A percentile compares a stretch with the other conserved stretches of the same genome.
Evolutionary conservation across 2,329 filamentous ascomycete genomes (phyloP).

Genomic region (Westerdykella ornata): DNA sequence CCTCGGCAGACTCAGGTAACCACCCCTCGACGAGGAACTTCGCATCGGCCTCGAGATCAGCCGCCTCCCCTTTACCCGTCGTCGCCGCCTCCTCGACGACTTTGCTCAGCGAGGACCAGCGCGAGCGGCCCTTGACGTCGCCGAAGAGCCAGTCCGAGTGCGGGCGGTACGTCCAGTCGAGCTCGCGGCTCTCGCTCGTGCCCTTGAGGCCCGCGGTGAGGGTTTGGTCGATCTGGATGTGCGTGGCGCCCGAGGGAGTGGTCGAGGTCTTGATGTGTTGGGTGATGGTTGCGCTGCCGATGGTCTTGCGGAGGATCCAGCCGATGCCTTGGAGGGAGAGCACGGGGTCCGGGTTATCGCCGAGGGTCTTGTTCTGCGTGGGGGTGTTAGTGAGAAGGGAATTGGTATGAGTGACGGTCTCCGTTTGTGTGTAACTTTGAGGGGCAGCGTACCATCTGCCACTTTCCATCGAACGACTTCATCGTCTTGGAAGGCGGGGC

Average conservation of each 20-base stretch:
- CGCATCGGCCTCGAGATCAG: slow-evolving; percentile 16
- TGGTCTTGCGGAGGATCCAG: slow-evolving; percentile 66
- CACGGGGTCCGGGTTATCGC: slow-evolving; percentile 60
- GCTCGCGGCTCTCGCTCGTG: slow-evolving; percentile 52
- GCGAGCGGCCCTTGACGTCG: slow-evolving; percentile 54
- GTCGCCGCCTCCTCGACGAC: slow-evolving; percentile 15
- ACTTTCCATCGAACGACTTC: slow-evolving; percentile 35
- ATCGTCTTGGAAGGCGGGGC: slow-evolving; percentile 31
- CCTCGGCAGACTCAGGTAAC: slow-evolving; percentile 24
- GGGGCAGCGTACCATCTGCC: slow-evolving; percentile 29
- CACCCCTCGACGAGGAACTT: slow-evolving; percentile 24
- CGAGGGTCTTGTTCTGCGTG: slow-evolving; percentile 65
- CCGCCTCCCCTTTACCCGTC: slow-evolving; percentile 13
- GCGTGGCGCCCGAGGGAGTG: slow-evolving; percentile 36
- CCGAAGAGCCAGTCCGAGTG: slow-evolving; percentile 80
- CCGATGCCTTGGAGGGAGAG: slow-evolving; percentile 54
- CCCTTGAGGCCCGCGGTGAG: slow-evolving; percentile 64
- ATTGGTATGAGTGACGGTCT: background rate
- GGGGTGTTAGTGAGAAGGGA: background rate
- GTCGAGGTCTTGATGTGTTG: slow-evolving; percentile 50
- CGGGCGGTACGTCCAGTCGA: slow-evolving; percentile 55
- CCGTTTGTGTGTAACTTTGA: background rate
- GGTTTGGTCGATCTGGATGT: slow-evolving; percentile 67
- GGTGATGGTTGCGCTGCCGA: slow-evolving; percentile 62
- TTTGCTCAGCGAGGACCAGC: slow-evolving; percentile 39